A percentile compares a stretch with the other conserved stretches of the same genome.
Evolutionary conservation across 73 alveolate genomes (phyloP).

Genomic region (Paramecium pentaurelia): DNA sequence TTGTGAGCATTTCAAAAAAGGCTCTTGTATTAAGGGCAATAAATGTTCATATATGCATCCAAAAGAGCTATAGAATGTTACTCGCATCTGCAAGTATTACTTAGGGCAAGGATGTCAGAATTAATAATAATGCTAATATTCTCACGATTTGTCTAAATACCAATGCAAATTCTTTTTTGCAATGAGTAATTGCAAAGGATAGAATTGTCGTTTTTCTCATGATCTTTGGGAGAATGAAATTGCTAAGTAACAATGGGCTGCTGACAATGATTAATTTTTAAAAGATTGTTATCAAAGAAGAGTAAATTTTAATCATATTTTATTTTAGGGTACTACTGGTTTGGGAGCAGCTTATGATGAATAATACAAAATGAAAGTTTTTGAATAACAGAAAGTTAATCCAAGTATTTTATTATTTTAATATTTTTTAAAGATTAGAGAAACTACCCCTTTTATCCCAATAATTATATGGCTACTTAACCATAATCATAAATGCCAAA

Average conservation of each 20-base stretch:
- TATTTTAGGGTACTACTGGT: not conserved
- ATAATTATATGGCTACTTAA: not conserved
- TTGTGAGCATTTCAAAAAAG: conserved; percentile 45
- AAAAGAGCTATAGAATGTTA: conserved; percentile 2
- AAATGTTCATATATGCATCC: conserved; percentile 43
- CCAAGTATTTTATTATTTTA: not conserved
- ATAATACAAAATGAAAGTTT: not conserved
- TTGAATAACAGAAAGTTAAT: not conserved
- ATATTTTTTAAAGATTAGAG: not conserved
- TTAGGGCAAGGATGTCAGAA: not conserved
- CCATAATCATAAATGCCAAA: not conserved
- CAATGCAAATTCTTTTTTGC: conserved; percentile 25
- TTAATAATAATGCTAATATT: not conserved
- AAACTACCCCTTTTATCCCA: not conserved
- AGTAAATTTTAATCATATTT: not conserved
- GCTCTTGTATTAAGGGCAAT: not conserved
- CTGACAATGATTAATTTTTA: conserved; percentile 26
- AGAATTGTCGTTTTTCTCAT: conserved; percentile 6
- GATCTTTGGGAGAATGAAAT: conserved; percentile 32
- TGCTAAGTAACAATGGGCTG: not conserved
- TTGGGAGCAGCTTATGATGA: conserved; percentile 14
- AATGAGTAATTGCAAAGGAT: not conserved
- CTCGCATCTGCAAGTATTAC: conserved; percentile 27
- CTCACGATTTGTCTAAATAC: conserved; percentile 30
- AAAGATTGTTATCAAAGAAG: not conserved